phyloP scores from a whole-genome alignment of 106 monocot species.

The Dactylorhiza incarnata region DNA sequence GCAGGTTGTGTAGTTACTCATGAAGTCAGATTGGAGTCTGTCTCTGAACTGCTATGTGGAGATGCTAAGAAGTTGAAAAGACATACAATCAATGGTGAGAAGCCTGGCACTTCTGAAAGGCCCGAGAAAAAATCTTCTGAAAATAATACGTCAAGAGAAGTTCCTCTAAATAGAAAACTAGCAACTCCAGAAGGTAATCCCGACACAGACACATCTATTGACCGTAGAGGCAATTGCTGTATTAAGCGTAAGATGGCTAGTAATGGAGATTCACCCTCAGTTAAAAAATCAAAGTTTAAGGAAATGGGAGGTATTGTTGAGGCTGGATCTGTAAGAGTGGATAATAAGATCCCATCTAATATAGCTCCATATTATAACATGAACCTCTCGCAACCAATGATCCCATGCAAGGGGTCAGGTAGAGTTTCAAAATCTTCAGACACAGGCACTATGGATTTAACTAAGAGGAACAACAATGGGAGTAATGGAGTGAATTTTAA shows the following conservation, averaged over 20 bases:
- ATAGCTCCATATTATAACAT: neutral
- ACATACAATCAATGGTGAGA: neutral
- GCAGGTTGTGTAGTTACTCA: neutral
- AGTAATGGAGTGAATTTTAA: constrained; percentile 1
- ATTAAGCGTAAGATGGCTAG: neutral
- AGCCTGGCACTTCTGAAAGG: neutral
- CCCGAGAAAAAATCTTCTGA: neutral
- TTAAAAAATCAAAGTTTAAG: neutral
- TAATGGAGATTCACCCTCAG: neutral
- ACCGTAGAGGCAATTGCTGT: neutral
- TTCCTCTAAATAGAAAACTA: neutral
- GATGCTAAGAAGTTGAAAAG: neutral
- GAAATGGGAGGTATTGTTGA: neutral
- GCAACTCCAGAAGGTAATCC: neutral
- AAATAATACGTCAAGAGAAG: neutral
- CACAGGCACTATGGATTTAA: neutral
- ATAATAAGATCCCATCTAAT: neutral
- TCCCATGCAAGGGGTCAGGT: neutral
- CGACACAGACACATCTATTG: neutral
- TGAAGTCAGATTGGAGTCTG: neutral
- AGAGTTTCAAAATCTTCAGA: neutral
- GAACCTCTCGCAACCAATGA: neutral
- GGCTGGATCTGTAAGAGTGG: neutral
- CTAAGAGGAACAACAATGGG: neutral
- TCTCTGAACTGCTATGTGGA: neutral